Conservation (phyloP, 495 filamentous ascomycete genomes). For the Penicillium herquei region DNA sequence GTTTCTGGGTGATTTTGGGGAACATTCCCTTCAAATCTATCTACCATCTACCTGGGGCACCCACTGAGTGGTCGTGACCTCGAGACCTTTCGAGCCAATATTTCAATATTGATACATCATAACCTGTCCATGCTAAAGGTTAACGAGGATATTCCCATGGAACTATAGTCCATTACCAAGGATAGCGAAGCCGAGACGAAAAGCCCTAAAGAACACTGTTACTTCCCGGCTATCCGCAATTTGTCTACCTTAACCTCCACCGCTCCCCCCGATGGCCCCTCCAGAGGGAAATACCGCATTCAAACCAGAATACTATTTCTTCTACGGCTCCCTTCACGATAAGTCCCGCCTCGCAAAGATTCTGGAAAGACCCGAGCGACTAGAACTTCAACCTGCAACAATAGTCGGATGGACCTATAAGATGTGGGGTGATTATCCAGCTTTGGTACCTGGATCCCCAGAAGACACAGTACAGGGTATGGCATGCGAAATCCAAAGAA, state of each 20-base stretch:
- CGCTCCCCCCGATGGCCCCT: not conserved
- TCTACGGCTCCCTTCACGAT: not conserved
- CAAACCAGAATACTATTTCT: not conserved
- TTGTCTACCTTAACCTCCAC: not conserved
- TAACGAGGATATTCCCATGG: no score
- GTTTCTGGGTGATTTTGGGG: no score
- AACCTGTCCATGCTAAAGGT: no score
- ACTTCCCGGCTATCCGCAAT: no score
- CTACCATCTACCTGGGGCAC: no score
- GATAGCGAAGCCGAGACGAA: no score
- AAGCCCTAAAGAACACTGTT: no score
- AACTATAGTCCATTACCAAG: no score
- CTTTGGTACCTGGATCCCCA: not conserved
- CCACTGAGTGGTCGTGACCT: no score
- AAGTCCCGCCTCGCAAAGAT: not conserved
- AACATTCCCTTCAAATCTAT: no score
- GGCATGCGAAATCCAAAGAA: not conserved
- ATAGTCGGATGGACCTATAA: not conserved
- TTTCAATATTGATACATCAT: no score
- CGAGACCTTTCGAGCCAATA: no score
- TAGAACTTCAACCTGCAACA: not conserved
- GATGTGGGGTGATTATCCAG: not conserved
- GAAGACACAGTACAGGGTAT: not conserved
- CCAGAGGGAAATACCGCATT: not conserved
- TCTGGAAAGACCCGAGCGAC: not conserved